phyloP scores from a whole-genome alignment of 2,329 filamentous ascomycete genomes.

The Hymenoscyphus fructigenus region DNA sequence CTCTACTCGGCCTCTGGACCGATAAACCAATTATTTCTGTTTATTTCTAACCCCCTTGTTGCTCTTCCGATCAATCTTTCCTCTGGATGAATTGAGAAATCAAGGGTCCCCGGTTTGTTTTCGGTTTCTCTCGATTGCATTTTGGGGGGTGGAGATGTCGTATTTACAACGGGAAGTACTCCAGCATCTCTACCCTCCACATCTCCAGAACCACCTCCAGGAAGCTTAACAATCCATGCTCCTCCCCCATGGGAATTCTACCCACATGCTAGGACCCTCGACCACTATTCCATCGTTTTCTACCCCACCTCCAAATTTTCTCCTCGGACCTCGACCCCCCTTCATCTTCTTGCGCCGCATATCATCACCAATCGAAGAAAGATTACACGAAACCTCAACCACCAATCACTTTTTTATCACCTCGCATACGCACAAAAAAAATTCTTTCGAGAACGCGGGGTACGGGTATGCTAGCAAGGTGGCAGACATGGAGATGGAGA shows the following conservation, averaged over 20 bases:
- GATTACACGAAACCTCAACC: no score
- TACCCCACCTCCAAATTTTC: neutral
- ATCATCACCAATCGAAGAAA: neutral
- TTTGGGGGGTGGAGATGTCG: neutral
- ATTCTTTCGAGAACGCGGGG: no score
- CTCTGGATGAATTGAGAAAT: neutral
- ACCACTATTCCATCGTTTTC: neutral
- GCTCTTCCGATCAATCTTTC: neutral
- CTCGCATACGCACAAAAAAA: no score
- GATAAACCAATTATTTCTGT: neutral
- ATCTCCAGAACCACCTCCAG: neutral
- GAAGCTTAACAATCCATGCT: neutral
- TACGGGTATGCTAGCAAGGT: no score
- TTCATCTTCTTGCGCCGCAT: neutral
- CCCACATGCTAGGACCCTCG: neutral
- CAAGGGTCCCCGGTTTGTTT: neutral
- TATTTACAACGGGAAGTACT: neutral
- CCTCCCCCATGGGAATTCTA: neutral
- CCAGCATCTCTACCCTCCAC: neutral
- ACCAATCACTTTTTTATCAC: no score
- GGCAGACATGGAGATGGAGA: no score
- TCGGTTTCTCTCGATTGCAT: neutral
- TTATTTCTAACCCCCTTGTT: neutral
- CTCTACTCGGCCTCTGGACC: neutral
- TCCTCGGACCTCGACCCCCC: neutral